A percentile compares a stretch with the other conserved stretches of the same genome.
Conservation (phyloP, 108 stramenopile genomes). For the Skeletonema grethae region DNA sequence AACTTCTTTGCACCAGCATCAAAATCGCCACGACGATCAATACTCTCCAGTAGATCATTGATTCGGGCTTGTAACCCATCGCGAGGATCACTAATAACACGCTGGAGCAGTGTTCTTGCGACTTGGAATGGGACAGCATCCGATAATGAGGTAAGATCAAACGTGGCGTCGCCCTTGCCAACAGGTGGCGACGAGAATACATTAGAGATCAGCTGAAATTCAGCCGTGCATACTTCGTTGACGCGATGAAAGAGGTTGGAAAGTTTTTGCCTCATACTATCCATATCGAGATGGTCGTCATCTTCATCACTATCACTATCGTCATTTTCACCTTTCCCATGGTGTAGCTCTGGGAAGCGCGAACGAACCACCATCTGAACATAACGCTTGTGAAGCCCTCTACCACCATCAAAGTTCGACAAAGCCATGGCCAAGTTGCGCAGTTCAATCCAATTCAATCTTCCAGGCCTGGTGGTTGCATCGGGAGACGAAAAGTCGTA, state of each 20-base stretch:
- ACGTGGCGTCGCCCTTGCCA: conserved; percentile 41
- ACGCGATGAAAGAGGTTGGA: conserved; percentile 84
- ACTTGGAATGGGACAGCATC: conserved; percentile 76
- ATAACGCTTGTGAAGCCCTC: conserved; percentile 72
- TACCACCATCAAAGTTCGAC: conserved; percentile 71
- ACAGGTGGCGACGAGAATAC: conserved; percentile 65
- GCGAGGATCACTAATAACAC: conserved; percentile 81
- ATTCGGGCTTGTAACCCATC: conserved; percentile 83
- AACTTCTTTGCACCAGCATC: conserved; percentile 85
- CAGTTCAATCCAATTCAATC: conserved; percentile 73
- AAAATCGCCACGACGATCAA: conserved; percentile 79
- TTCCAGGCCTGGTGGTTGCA: conserved; percentile 53
- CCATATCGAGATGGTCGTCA: conserved; percentile 72
- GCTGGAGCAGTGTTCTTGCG: conserved; percentile 72
- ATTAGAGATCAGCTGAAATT: conserved; percentile 84
- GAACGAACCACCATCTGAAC: conserved; percentile 77
- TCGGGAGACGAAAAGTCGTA: conserved; percentile 69
- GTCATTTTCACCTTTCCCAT: conserved; percentile 25
- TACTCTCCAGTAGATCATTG: conserved; percentile 76
- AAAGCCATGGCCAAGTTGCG: conserved; percentile 71
- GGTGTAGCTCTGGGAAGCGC: conserved; percentile 79
- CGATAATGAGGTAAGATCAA: conserved; percentile 49
- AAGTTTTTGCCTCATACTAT: conserved; percentile 67
- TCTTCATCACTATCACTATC: conserved; percentile 32
- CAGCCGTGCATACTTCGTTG: conserved; percentile 80